Evolutionary conservation across 2,329 filamentous ascomycete species (phyloP), one percentile per base, ranked within the genome.

Genomic region (Myriangium duriaei): DNA sequence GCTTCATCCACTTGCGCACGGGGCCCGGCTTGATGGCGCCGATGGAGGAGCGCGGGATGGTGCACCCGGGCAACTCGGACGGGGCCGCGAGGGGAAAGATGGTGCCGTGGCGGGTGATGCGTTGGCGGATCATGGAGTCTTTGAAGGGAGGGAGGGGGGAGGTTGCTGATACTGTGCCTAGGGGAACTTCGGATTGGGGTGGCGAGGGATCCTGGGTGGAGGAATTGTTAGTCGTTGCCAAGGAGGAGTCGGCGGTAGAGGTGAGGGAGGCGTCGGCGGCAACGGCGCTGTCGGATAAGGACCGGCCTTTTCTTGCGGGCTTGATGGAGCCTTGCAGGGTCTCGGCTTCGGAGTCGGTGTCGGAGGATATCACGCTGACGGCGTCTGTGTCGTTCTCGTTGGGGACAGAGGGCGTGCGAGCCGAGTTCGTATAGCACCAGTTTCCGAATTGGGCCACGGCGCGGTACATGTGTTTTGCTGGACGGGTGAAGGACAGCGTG

Each of bases 401-500:
- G 86, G 85, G 1, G 87, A 84, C 14, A 95, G 68, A 0, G 81
- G 81, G 7, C 7, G n/a, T 26, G 7, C n/a, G 7, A 7, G 21
- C 21, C 7, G 29, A 32, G 19, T 39, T 29, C 11, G 36, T 28
- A 19, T 32, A 39, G 6, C 30, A 14, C 87, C 87, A 96, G 0
- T 87, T 85, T 2, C 86, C 81, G 52, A 98, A 96, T 49, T 95
- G 88, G 0, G 91, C 82, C 37, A 95, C 76, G 1, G 84, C 83
- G 33, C 88, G 74, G 56, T 85, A 96, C 86, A 96, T 95, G 61
- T 81, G 82, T 57, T 96, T 96, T 32, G 88, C 91, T 1, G 91
- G 91, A n/a, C 79, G 73, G 0, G 88, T 96, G 56, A 94, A 96
- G 50, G 84, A 93, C n/a, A 96, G 68, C 0, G 87, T 95, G 1